phyloP scores from a whole-genome alignment of 2,329 filamentous ascomycete genomes.

The Neocucurbitaria cava region DNA sequence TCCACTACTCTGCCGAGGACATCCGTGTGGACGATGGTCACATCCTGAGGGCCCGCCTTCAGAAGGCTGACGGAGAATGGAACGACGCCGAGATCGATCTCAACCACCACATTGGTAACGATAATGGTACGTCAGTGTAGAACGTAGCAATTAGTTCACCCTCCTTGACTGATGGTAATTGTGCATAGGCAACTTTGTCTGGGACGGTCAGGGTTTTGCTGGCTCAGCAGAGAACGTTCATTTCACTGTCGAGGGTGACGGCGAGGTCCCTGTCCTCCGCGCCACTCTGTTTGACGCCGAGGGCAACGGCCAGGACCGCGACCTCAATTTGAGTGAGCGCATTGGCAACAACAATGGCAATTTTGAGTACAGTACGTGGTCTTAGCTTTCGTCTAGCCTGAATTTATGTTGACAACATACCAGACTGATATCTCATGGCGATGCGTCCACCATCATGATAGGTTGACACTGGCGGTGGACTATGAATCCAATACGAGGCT shows the following conservation, averaged over 20 bases:
- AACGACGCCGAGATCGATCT: slow-evolving; percentile 58
- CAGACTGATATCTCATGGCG: not conserved
- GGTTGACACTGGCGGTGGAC: no score
- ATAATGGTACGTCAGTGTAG: slow-evolving; percentile 51
- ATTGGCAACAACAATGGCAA: slow-evolving; percentile 61
- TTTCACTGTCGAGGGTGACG: slow-evolving; percentile 61
- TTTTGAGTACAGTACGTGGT: slow-evolving; percentile 25
- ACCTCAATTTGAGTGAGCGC: slow-evolving; percentile 65
- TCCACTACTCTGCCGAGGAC: slow-evolving; percentile 57
- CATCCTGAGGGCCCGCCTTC: slow-evolving; percentile 56
- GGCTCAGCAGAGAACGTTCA: slow-evolving; percentile 55
- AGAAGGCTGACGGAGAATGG: slow-evolving; percentile 52
- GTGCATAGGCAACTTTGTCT: slow-evolving; percentile 52
- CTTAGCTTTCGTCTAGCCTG: not conserved
- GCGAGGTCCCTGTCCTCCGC: slow-evolving; percentile 60
- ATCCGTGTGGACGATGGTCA: slow-evolving; percentile 60
- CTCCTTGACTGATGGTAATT: not conserved
- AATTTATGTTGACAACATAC: not conserved
- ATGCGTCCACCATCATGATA: no score
- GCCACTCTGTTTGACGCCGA: slow-evolving; percentile 55
- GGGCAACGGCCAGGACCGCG: slow-evolving; percentile 51
- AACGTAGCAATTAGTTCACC: not conserved
- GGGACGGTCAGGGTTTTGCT: slow-evolving; percentile 58
- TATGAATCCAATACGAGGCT: no score
- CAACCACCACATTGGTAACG: slow-evolving; percentile 60